These are phyloP conservation scores for Lasiodiplodia citricola DNA, from an alignment of 2,329 filamentous ascomycete genomes.

Conservation along the genomic window DNA sequence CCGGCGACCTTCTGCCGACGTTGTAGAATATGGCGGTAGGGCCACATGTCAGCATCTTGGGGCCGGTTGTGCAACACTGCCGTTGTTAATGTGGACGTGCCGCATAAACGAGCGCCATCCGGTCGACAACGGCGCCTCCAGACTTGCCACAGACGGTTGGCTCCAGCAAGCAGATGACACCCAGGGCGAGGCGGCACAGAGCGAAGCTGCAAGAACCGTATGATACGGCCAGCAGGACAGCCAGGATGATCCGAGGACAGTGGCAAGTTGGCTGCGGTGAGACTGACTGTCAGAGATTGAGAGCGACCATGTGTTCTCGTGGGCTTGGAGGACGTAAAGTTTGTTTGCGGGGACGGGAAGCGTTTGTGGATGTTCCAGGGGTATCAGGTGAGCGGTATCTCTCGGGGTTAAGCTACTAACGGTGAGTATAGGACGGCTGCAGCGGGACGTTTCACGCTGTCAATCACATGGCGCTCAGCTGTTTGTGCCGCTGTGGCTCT, in stretches of 20 bases:
- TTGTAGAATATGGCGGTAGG: not conserved
- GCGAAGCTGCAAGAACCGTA: not conserved
- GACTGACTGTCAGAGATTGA: not conserved
- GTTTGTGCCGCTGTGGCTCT: constrained; percentile 16
- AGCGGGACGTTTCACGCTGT: constrained; percentile 16
- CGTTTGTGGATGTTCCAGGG: not conserved
- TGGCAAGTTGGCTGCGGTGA: not conserved
- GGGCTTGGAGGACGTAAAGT: not conserved
- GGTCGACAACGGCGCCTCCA: not conserved
- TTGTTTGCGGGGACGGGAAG: not conserved
- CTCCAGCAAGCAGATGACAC: not conserved
- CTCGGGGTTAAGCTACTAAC: not conserved
- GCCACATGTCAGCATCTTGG: not conserved
- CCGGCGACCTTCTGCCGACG: not conserved
- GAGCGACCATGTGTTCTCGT: not conserved
- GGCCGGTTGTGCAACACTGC: not conserved
- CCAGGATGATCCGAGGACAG: not conserved
- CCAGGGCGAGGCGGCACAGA: too few species aligned
- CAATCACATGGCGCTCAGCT: constrained; percentile 14
- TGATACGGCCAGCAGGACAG: not conserved
- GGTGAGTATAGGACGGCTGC: not conserved
- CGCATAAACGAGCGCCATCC: not conserved
- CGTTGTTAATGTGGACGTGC: not conserved
- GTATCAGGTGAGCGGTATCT: not conserved
- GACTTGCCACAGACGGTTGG: not conserved